phyloP scores from a whole-genome alignment of 352 stramenopile genomes.

The Pseudoperonospora humuli region DNA sequence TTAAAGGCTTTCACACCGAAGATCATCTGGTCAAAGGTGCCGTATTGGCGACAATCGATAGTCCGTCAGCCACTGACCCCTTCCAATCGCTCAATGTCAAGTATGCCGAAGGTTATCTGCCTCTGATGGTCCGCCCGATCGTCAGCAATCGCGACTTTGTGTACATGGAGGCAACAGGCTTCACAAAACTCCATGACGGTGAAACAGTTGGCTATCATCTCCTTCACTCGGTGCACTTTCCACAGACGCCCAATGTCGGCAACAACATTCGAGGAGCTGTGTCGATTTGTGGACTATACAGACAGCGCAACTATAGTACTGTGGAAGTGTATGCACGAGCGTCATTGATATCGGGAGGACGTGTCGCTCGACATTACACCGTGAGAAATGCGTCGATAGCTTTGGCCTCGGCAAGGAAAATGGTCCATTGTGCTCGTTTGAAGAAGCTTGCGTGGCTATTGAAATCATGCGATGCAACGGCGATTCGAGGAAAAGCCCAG shows the following conservation, averaged over 20 bases:
- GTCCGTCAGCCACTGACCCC: constrained; percentile 25
- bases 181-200: constrained; percentile 26
- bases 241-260: constrained; percentile 25
- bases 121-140: constrained; percentile 20
- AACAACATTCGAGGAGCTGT: constrained; percentile 43
- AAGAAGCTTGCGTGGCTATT: constrained; percentile 48
- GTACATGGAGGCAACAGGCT: constrained; percentile 16
- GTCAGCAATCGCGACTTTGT: constrained; percentile 35
- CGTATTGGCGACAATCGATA: constrained; percentile 31
- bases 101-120: constrained; percentile 29
- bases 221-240: constrained; percentile 52
- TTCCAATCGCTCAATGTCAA: constrained; percentile 48
- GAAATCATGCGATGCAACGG: background rate
- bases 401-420: constrained; percentile 38
- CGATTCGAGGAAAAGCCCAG: constrained; percentile 15
- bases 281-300: constrained; percentile 44
- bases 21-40: constrained; percentile 29
- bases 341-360: constrained; percentile 35
- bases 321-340: constrained; percentile 41
- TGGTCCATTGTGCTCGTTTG: constrained; percentile 39
- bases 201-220: constrained; percentile 58
- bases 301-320: constrained; percentile 35
- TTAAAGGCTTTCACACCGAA: constrained; percentile 32
- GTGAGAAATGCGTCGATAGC: constrained; percentile 37
- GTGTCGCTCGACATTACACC: constrained; percentile 34